Conservation (phyloP, 164 flowering plant species). For the Vitis labrusca region DNA sequence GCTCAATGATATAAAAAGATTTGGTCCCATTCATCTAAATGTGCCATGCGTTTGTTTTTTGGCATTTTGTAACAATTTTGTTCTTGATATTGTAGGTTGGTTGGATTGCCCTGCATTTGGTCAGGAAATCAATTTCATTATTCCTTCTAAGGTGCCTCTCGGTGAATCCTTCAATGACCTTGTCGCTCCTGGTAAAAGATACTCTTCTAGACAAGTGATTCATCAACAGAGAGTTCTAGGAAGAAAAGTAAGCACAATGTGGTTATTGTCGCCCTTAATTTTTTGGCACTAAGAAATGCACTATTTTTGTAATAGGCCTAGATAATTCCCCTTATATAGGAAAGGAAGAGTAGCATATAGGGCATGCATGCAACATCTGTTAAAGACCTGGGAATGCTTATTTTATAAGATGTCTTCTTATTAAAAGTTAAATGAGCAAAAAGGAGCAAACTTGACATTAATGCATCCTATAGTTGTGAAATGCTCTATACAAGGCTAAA, state of each 20-base stretch:
- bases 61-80: neutral
- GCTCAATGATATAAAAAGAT: too few relatives aligned
- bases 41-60: neutral
- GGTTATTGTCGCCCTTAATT: neutral
- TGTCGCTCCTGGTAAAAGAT: slow-evolving; percentile 81
- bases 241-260: slow-evolving; percentile 53
- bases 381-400: too few relatives aligned
- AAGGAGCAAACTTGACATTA: too few relatives aligned
- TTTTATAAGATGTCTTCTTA: too few relatives aligned
- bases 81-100: slow-evolving; percentile 64
- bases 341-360: too few relatives aligned
- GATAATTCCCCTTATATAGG: too few relatives aligned
- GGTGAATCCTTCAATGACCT: slow-evolving; percentile 70
- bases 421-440: too few relatives aligned
- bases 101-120: slow-evolving; percentile 84
- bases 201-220: slow-evolving; percentile 85
- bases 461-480: too few relatives aligned
- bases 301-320: neutral
- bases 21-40: neutral
- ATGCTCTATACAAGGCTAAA: too few relatives aligned
- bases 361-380: too few relatives aligned
- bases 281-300: neutral
- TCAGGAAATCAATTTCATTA: slow-evolving; percentile 49
- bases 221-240: slow-evolving; percentile 70
- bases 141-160: slow-evolving; percentile 95